Base-by-base conservation (phyloP, 257 asterid genomes). In the Ilex aquifolium region DNA sequence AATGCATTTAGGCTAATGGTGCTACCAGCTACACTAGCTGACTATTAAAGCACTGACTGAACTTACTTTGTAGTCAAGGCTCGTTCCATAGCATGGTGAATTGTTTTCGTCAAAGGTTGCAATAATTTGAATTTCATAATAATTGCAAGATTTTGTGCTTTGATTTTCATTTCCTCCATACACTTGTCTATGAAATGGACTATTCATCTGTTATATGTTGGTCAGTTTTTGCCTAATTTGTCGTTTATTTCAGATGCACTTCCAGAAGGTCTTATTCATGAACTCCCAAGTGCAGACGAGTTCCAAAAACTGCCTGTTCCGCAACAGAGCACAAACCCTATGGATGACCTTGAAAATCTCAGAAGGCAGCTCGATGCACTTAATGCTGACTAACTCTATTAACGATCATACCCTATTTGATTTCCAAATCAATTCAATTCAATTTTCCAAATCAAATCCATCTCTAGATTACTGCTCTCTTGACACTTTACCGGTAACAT, bases 311-410 rank as follows among this genome's bases (percentile, higher is more conserved):
- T 77, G 29, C 58, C 83, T 31, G 68, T 62, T 61, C 46, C 80
- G 8, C 8, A 15, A 12, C 83, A 73, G 27, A 88, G 71, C 65
- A 56, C 65, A 27, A 36, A 65, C 65, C 30, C 65, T 7, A 15
- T 61, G 0, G 90, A 87, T 74, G 95, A 90, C 74, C 96, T 93
- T 62, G 97, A 93, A 13, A 95, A 90, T 15, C 86, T 93, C 58
- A 85, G 87, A 72, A 81, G 67, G 65, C 95, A 87, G 61, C 95
- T 93, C 44, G 99, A 90, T 46, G 93, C 95, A 60, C 97, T 93
- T 46, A 90, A 90, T 31, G 76, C 95, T 27, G 67, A 70, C 40
- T 53, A 56, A 56, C 44, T 42, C n/a, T 56, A 31, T 49, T 8
- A 17, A 14, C 30, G 16, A 42, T 44, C 2, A 15, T 42, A 8